Base-by-base conservation (phyloP, 306 rosid genomes). In the Acacia crassicarpa region DNA sequence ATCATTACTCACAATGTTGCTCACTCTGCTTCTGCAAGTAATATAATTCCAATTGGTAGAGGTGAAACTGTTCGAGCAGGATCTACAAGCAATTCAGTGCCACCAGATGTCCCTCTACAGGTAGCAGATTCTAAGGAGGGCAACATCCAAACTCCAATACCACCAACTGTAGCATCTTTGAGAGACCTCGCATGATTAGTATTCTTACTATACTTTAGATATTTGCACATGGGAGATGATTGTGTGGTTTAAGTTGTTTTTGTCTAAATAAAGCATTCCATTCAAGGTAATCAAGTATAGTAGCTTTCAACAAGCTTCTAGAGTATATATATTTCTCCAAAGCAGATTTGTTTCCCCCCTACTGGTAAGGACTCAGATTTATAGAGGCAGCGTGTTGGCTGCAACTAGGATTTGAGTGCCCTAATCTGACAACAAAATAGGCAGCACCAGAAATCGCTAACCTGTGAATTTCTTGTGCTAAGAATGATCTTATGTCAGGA, bases 21-120 rank as follows among this genome's bases (percentile, higher is more conserved):
- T 83, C 83, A 85, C 67, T 51, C 91, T 58, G 54, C 88, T 20
- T 58, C 89, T 33, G 89, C 54, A 63, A 87, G 81, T 86, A 83
- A 82, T 58, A 86, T 58, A 38, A 84, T 73, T 69, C 78, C 87
- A 48, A 83, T 25, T 78, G 82, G 62, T 75, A 62, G 73, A 9
- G 89, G 67, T 59, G 91, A 87, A 78, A 84, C 85, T 54, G 71
- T 70, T 74, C 73, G 76, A 75, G 92, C 74, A 83, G 56, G 65
- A 25, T 74, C 94, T 9, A 38, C 81, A 0, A 74, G 66, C 67
- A 80, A 82, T 68, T 79, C 83, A 14, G 74, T 87, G 49, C 74
- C 84, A 27, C 81, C 84, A 12, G 89, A 82, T 78, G 85, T 49
- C 9, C 89, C 82, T 16, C 82, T 89, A 51, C 90, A 74, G 49